These are phyloP conservation scores for Hygrophoropsis aurantiaca DNA, from an alignment of 768 basidiomycete genomes.

Conservation along the genomic window DNA sequence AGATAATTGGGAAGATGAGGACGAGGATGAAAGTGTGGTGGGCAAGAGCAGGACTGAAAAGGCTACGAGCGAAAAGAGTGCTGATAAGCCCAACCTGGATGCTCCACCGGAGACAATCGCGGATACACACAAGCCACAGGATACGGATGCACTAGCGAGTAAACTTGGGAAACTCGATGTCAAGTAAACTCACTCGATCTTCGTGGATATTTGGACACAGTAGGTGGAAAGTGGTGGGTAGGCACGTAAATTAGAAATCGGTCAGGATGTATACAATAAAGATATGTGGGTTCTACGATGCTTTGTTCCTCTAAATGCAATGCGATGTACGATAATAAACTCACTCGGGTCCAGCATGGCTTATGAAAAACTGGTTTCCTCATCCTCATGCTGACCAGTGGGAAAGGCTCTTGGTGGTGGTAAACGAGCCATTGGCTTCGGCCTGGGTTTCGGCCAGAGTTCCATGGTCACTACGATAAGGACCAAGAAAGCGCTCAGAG, in stretches of 20 bases:
- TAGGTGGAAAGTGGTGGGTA: not conserved
- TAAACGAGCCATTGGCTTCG: constrained; percentile 27
- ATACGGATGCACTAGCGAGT: constrained; percentile 39
- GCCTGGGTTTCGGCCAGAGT: constrained; percentile 44
- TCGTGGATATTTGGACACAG: too few species aligned
- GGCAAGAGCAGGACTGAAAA: constrained; percentile 22
- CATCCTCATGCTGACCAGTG: constrained; percentile 1
- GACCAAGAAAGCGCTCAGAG: constrained; percentile 65
- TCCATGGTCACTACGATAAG: constrained; percentile 73
- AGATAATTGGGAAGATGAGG: constrained; percentile 80
- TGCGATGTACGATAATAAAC: not conserved
- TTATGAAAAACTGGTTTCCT: constrained; percentile 15
- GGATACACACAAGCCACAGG: constrained; percentile 9
- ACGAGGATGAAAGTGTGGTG: constrained; percentile 33
- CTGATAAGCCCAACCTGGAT: constrained; percentile 21
- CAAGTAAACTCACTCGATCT: constrained; percentile 31
- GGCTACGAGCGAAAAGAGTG: constrained; percentile 7
- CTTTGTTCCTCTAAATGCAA: not conserved
- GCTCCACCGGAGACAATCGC: constrained; percentile 13
- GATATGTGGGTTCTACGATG: not conserved
- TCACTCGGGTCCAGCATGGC: constrained; percentile 1
- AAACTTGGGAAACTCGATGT: constrained; percentile 61
- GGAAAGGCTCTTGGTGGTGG: constrained; percentile 15
- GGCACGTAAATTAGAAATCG: not conserved
- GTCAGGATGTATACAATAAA: not conserved